Evolutionary conservation across 208 protist genomes (phyloP), one percentile per base, ranked within the genome.

Genomic region (Leishmania major): DNA sequence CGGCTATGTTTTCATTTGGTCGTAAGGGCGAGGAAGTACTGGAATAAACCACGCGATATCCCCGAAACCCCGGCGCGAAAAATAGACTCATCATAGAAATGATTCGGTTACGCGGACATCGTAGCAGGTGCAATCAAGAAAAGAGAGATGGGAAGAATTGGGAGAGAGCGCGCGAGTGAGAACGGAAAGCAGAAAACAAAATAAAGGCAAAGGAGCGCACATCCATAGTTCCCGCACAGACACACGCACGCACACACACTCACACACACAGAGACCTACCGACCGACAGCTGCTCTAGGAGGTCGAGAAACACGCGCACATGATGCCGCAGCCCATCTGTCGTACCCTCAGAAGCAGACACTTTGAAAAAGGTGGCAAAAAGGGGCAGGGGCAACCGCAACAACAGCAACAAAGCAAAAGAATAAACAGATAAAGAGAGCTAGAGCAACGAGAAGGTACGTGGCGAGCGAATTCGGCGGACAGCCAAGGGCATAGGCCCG

Each of bases 351-450:
- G n/a, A 5, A 35, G 51, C 25, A 45, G 11, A 74, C 3, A n/a
- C 6, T 78, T 15, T 72, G 31, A 37, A 62, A 75, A 71, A 35
- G 31, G 51, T 82, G 78, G 3, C 35, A 79, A 73, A 72, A 31
- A 78, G 64, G 51, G 13, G 51, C 5, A 2, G 0, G 15, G 51
- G 51, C 49, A 22, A 22, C 51, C 0, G 15, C 51, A 55, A 5
- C 10, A 55, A 22, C 51, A n/a, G n/a, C n/a, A n/a, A n/a, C n/a
- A n/a, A 55, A 55, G 19, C 19, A 37, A 77, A 40, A 79, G 31
- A 77, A 80, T 66, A 73, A 84, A 84, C 79, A 71, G 75, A 64
- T 79, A 89, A 85, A 77, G 81, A 84, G 49, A 70, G 40, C 71
- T 55, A 57, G 37, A 80, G 49, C 25, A 10, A 49, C 5, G 31